Evolutionary conservation across 1,139 yeast genomes (phyloP), one percentile per base, ranked within the genome.

Genomic region (Yamadazyma triangularis): DNA sequence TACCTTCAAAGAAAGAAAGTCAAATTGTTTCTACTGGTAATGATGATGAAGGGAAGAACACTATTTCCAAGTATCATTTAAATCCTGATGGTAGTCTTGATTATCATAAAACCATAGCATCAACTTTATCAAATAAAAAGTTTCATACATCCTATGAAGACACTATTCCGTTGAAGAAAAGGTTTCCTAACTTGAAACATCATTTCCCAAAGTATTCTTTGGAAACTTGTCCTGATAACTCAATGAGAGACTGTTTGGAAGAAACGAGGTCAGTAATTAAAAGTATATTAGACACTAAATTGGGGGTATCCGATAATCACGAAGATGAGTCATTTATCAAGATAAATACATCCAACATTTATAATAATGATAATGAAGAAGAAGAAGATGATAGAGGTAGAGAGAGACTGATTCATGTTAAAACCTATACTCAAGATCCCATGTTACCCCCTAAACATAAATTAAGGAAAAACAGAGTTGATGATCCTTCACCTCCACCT

Each of bases 401-500:
- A 13, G 55, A 47, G 22, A 49, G 58, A 27, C 40, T 47, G 1
- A 48, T 67, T 4, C 61, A 62, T 33, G 53, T 66, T 18, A 45
- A 56, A 30, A 50, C 52, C 18, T 56, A 54, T 32, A 73, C 77
- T 35, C 72, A 74, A 31, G 98, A 91, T 58, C 98, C 97, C 0
- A 71, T 89, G 71, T 77, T 86, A 21, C 96, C 96, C 0, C 79
- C 91, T 0, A 77, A 77, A 40, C 81, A 82, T 59, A 81, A 81
- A 50, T 74, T 82, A 26, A 73, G 83, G 21, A 88, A 88, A 45
- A 79, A 80, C 25, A 79, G 94, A 15, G 78, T 70, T 24, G 70
- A 76, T 21, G 54, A 56, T 8, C 80, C 87, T 0, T 75, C 83
- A 0, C 77, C 88, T 1, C 86, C 88, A 0, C 80, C 88, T 0